These are phyloP conservation scores for Croton setiger DNA, from an alignment of 441 rosid species.

Conservation along the genomic window DNA sequence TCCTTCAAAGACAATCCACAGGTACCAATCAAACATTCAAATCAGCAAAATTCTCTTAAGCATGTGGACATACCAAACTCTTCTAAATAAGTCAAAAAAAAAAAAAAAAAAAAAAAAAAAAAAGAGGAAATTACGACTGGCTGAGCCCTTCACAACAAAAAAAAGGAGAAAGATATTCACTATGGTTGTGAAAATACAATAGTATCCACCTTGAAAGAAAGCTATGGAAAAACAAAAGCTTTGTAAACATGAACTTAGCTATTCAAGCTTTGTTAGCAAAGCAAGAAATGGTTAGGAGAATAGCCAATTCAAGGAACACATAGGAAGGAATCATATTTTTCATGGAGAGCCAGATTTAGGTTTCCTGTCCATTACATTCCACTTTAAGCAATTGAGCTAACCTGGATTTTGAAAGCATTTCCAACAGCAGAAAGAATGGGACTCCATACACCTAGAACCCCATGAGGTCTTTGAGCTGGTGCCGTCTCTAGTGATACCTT, in stretches of 20 bases:
- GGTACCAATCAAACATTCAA: background rate
- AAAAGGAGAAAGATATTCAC: background rate
- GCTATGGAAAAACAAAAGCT: background rate
- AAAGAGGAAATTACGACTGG: background rate
- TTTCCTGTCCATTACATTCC: background rate
- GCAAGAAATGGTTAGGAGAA: background rate
- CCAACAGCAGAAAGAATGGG: constrained; percentile 96
- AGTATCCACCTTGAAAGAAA: background rate
- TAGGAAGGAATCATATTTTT: no score
- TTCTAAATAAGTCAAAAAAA: background rate
- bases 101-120: no score
- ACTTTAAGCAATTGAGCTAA: constrained; percentile 21
- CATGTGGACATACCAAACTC: background rate
- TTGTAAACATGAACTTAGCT: background rate
- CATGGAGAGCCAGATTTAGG: background rate
- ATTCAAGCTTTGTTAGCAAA: background rate
- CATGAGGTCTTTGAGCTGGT: constrained; percentile 94
- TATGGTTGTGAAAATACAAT: background rate
- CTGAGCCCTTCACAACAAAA: background rate
- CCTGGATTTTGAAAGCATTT: constrained; percentile 98
- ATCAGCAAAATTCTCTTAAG: background rate
- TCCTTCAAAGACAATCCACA: background rate
- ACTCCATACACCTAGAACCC: constrained; percentile 97
- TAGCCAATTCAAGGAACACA: no score
- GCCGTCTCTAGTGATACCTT: constrained; percentile 92